Evolutionary conservation across 257 asterid genomes (phyloP).

Genomic region (Solanum habrochaites): DNA sequence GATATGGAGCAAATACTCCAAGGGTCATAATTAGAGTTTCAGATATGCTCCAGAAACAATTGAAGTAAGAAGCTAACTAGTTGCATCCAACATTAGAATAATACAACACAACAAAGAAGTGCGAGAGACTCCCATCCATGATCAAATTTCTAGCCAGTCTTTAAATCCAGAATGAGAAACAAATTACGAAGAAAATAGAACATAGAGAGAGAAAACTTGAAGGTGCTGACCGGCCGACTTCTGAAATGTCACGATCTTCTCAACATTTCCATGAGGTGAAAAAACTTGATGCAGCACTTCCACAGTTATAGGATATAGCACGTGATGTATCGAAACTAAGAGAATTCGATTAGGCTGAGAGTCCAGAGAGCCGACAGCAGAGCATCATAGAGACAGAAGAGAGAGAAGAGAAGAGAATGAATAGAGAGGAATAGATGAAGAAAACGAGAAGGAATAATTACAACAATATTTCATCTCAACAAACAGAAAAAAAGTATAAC

Average conservation of each 20-base stretch:
- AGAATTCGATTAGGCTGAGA: slow-evolving; percentile 98
- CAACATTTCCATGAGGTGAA: slow-evolving; percentile 96
- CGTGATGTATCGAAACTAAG: slow-evolving; percentile 96
- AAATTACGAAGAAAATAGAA: slow-evolving; percentile 31
- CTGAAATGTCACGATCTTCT: slow-evolving; percentile 99
- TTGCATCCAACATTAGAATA: neutral
- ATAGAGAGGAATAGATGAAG: slow-evolving; percentile 48
- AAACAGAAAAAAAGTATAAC: neutral
- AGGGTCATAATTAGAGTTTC: neutral
- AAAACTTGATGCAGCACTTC: slow-evolving; percentile 99
- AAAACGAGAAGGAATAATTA: slow-evolving; percentile 19
- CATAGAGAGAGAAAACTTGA: slow-evolving; percentile 41
- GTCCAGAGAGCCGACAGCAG: slow-evolving; percentile 67
- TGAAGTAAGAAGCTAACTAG: neutral
- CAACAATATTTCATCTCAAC: neutral
- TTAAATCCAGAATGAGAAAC: neutral
- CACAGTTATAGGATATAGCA: slow-evolving; percentile 99
- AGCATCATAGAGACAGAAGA: slow-evolving; percentile 68
- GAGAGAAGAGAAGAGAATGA: slow-evolving; percentile 79
- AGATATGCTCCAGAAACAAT: neutral
- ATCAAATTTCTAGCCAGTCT: neutral
- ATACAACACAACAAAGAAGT: neutral
- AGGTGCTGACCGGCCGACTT: slow-evolving; percentile 99
- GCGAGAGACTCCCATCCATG: neutral
- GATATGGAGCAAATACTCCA: neutral